Base-by-base conservation (phyloP, 129 eudicot genomes). In the Tanacetum coccineum region DNA sequence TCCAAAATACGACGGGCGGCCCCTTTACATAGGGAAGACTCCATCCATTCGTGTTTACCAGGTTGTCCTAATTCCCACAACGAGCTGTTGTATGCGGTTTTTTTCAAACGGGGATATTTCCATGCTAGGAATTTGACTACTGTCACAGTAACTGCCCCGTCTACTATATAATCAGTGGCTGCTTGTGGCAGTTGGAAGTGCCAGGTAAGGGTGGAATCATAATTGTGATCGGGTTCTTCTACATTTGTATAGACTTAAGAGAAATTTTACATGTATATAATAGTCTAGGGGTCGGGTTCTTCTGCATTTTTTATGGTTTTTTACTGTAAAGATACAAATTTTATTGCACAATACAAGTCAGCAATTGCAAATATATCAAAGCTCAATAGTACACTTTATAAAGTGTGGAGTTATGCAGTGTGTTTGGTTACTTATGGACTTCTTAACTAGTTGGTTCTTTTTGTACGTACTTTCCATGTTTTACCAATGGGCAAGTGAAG, bases 11-110 rank as follows among this genome's bases (percentile, higher is more conserved):
- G 87, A 85, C 0, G 87, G 87, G 15, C 81, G 1, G 94, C 94
- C 36, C 81, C 96, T 47, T 57, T 85, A 44, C 88, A 79, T 21
- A 76, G 78, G 32, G 96, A 91, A 69, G 97, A 91, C 78, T 91
- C 96, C 80, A 91, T 94, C 79, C 97, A 91, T 72, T 91, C 96
- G 97, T 91, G 97, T 79, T 74, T 91, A 64, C 97, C 97, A 0
- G 97, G 97, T 13, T 83, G 85, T 51, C 97, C 96, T 4, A 94
- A 87, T 80, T 51, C 86, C 15, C 85, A 94, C 94, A 87, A 87
- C 25, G n/a, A n/a, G n/a, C n/a, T n/a, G n/a, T n/a, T n/a, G n/a
- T n/a, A n/a, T n/a, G n/a, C n/a, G n/a, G n/a, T 83, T 56, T 78
- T 87, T 75, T 82, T 83, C 59, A 90, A 81, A 73, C 78, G 74